Conservation (phyloP, 192 early-diverging fungal species). For the Rhizoclosmatium globosum region DNA sequence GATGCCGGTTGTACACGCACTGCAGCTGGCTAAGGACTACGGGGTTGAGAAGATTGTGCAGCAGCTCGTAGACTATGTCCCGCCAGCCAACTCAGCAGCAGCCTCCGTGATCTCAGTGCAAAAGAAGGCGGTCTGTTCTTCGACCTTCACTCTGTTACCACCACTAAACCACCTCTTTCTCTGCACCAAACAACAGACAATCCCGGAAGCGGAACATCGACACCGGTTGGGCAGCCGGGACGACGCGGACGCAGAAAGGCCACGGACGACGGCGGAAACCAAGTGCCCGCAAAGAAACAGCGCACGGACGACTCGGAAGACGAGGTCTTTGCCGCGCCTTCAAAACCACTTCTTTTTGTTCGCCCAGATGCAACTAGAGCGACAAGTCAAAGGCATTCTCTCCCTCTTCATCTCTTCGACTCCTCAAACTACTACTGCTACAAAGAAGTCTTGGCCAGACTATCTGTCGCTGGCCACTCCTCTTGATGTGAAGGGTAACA, state of each 20-base stretch:
- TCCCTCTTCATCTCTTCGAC: background rate
- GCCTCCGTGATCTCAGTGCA: background rate
- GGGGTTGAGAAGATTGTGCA: conserved; percentile 2
- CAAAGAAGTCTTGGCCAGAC: background rate
- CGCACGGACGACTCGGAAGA: background rate
- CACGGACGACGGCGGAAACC: background rate
- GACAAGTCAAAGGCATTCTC: background rate
- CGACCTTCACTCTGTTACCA: background rate
- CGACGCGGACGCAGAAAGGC: background rate
- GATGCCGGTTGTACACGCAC: conserved; percentile 11
- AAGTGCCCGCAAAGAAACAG: background rate
- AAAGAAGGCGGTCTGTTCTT: background rate
- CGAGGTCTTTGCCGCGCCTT: background rate
- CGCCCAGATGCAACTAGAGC: background rate
- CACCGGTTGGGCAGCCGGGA: background rate
- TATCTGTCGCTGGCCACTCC: background rate
- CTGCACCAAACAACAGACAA: background rate
- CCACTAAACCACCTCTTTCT: background rate
- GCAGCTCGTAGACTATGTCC: background rate
- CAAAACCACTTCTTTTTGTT: background rate
- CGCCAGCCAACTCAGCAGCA: background rate
- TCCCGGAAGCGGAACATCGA: background rate
- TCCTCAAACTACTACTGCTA: background rate
- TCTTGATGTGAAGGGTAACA: conserved; percentile 28
- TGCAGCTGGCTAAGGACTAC: conserved; percentile 20